Percentiles rank a stretch among this genome's conserved stretches.
These are phyloP conservation scores for Paspalum notatum DNA, from an alignment of 176 grass and related monocot species.

Conservation along the genomic window DNA sequence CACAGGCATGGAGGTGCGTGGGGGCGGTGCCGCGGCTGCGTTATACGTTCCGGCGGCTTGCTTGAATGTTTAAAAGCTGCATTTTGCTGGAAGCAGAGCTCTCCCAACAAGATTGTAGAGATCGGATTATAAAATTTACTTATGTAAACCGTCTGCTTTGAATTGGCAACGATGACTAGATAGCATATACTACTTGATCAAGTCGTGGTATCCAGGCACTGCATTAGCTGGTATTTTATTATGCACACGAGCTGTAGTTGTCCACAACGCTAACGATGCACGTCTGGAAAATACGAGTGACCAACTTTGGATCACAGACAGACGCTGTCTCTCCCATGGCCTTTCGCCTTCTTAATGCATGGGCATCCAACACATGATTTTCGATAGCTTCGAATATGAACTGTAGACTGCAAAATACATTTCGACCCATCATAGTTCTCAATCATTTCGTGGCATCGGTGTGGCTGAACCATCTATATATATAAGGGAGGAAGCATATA, in stretches of 20 bases:
- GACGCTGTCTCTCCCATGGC: no score
- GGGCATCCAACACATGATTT: no score
- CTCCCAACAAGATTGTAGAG: neutral
- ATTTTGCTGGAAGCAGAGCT: neutral
- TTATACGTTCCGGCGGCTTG: neutral
- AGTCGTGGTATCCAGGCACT: conserved; percentile 18
- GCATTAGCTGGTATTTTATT: conserved; percentile 1
- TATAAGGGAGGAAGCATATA: no score
- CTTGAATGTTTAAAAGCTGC: neutral
- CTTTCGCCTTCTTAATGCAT: no score
- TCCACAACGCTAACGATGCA: neutral
- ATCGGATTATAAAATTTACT: neutral
- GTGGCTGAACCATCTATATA: no score
- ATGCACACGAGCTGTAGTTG: neutral
- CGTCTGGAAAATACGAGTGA: neutral
- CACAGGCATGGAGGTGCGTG: neutral
- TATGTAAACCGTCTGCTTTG: neutral
- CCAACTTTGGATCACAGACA: no score
- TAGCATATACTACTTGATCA: neutral
- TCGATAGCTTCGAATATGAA: no score
- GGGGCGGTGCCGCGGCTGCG: neutral
- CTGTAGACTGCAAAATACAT: no score
- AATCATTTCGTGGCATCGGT: no score
- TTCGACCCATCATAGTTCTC: no score
- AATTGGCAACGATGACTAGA: conserved; percentile 23